Evolutionary conservation across 345 rosid genomes (phyloP).

Genomic region (Brassica juncea): DNA sequence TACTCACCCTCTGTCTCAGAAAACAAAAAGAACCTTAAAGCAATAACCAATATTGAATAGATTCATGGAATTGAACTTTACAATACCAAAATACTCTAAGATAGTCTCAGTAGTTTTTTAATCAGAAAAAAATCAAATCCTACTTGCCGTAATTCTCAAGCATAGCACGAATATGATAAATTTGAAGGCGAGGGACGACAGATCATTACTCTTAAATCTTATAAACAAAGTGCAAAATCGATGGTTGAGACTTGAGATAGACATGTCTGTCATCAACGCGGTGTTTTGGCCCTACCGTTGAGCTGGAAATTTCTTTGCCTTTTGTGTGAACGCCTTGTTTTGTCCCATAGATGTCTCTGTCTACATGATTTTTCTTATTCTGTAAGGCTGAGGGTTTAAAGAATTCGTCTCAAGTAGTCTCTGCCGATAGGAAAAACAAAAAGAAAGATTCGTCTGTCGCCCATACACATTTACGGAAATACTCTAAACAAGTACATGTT

Average conservation of each 20-base stretch:
- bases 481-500: no score
- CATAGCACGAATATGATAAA: neutral
- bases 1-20: no score
- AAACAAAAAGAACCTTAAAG: no score
- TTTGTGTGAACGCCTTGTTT: neutral
- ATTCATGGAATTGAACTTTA: no score
- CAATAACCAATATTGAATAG: no score
- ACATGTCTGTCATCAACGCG: neutral
- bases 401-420: neutral
- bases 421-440: neutral
- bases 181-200: neutral
- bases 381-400: neutral
- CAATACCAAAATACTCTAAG: neutral
- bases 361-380: neutral
- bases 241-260: neutral
- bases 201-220: neutral
- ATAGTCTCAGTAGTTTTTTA: neutral
- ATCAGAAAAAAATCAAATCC: neutral
- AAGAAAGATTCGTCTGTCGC: neutral
- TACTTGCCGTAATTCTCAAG: neutral
- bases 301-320: neutral
- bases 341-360: neutral
- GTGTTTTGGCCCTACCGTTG: neutral
- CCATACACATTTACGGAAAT: neutral
- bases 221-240: neutral